phyloP scores from a whole-genome alignment of 495 filamentous ascomycete species.

The Hypoxylon lenormandii region DNA sequence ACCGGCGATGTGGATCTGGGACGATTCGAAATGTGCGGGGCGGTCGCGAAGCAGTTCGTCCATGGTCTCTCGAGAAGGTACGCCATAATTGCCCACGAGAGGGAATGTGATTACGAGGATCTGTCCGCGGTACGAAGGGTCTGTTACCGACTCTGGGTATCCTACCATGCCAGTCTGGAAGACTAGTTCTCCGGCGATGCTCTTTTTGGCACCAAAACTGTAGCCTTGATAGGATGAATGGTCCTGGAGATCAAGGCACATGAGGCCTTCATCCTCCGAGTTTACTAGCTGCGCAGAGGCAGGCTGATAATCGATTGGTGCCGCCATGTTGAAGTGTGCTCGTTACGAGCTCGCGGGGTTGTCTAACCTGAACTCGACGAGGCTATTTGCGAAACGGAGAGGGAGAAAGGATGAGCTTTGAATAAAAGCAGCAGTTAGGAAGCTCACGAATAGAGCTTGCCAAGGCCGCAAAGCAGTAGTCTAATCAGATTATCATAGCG shows the following conservation, averaged over 20 bases:
- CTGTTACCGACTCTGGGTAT: constrained; percentile 94
- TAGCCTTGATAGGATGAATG: constrained; percentile 87
- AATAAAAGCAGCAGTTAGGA: constrained; percentile 38
- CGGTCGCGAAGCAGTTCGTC: constrained; percentile 85
- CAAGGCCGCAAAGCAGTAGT: constrained; percentile 33
- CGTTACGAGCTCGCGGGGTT: constrained; percentile 18
- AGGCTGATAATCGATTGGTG: constrained; percentile 64
- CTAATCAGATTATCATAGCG: constrained; percentile 42
- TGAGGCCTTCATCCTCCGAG: constrained; percentile 66
- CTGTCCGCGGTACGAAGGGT: constrained; percentile 92
- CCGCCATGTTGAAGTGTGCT: constrained; percentile 51
- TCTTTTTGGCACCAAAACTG: constrained; percentile 94
- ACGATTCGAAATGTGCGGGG: constrained; percentile 90
- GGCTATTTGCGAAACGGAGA: constrained; percentile 1
- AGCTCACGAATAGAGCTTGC: constrained; percentile 43
- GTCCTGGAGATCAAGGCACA: constrained; percentile 90
- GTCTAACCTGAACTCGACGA: constrained; percentile 1
- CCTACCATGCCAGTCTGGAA: constrained; percentile 99
- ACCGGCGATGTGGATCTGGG: constrained; percentile 90
- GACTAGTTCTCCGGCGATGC: constrained; percentile 92
- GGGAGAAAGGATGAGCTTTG: constrained; percentile 15
- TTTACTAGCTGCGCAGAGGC: constrained; percentile 64
- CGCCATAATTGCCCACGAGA: constrained; percentile 92
- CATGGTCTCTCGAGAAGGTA: constrained; percentile 82
- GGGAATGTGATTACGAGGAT: constrained; percentile 93